Percentiles rank a stretch among this genome's conserved stretches.
Evolutionary conservation across 306 rosid species (phyloP).

Genomic region (Cucumis melo): DNA sequence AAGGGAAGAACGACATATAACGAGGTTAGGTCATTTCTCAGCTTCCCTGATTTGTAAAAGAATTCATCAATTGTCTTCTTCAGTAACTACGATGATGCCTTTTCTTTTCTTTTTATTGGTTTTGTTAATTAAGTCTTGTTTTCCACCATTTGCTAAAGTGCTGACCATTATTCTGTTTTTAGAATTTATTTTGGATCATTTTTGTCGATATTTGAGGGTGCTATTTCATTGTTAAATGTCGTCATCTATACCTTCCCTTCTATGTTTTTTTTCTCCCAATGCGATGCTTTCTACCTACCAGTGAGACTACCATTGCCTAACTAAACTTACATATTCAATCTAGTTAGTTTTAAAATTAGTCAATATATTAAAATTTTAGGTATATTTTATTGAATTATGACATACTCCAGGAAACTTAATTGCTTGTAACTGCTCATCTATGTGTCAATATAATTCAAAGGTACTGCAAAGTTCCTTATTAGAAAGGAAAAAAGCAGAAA

Average conservation of each 20-base stretch:
- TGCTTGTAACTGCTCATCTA: background rate
- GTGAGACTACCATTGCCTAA: background rate
- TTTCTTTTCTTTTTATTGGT: background rate
- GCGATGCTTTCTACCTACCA: background rate
- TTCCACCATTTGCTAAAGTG: background rate
- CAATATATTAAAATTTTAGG: background rate
- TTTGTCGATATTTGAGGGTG: background rate
- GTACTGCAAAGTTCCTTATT: background rate
- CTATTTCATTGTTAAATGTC: background rate
- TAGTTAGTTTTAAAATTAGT: background rate
- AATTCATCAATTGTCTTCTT: background rate
- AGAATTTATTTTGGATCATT: background rate
- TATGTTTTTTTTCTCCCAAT: background rate
- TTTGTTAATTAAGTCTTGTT: background rate
- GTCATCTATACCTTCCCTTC: background rate
- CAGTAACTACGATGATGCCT: background rate
- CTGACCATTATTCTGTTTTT: background rate
- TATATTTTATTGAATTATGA: background rate
- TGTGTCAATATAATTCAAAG: background rate
- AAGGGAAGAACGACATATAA: constrained; percentile 93
- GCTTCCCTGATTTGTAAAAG: background rate
- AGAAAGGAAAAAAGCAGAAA: background rate
- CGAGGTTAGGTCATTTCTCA: constrained; percentile 45
- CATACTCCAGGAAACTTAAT: background rate
- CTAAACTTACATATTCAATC: background rate